Percentiles rank a stretch among this genome's conserved stretches.
These are phyloP conservation scores for Gastrolobium bilobum DNA, from an alignment of 306 rosid genomes.

Conservation along the genomic window DNA sequence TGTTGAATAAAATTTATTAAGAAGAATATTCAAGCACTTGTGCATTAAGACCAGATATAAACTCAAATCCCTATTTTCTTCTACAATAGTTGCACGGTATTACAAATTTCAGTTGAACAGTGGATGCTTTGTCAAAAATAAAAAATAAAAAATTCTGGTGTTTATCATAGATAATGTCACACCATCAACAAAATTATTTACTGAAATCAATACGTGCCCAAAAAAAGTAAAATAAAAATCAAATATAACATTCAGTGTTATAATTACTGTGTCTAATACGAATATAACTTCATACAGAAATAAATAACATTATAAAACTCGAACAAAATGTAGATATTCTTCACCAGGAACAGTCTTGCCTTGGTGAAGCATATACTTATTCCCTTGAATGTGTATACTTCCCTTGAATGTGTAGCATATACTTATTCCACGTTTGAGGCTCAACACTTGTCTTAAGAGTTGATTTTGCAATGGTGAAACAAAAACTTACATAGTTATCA, in stretches of 20 bases:
- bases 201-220: neutral
- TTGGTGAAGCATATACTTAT: conserved; percentile 16
- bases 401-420: conserved; percentile 20
- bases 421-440: conserved; percentile 10
- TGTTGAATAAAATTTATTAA: no score
- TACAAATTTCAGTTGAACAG: no score
- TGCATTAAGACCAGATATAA: no score
- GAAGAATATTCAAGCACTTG: no score
- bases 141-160: no score
- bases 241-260: neutral
- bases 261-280: conserved; percentile 15
- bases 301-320: neutral
- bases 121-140: no score
- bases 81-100: no score
- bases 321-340: neutral
- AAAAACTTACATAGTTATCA: conserved; percentile 38
- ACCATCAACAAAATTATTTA: neutral
- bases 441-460: neutral
- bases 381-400: conserved; percentile 29
- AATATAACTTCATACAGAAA: neutral
- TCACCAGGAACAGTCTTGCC: neutral
- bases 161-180: no score
- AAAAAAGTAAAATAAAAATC: neutral
- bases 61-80: no score
- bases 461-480: conserved; percentile 31